phyloP scores from a whole-genome alignment of 1,284 basidiomycete genomes.

The Porodaedalea pini region DNA sequence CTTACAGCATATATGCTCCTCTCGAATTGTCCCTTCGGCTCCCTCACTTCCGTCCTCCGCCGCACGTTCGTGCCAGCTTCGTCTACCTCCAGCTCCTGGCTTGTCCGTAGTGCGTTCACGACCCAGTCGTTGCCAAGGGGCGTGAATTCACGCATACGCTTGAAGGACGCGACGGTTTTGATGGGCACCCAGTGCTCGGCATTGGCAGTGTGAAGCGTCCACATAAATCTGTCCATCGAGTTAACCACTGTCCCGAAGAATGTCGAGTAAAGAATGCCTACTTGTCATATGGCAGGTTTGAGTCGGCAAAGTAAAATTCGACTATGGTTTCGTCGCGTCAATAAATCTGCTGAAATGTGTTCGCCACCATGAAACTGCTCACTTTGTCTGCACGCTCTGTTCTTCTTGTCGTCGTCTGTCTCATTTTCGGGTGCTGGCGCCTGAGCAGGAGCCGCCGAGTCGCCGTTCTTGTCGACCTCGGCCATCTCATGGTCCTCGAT shows the following conservation, averaged over 20 bases:
- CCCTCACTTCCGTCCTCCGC: constrained; percentile 65
- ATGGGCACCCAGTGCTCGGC: constrained; percentile 90
- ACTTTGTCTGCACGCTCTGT: constrained; percentile 48
- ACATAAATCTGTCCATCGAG: constrained; percentile 79
- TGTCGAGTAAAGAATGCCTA: constrained; percentile 29
- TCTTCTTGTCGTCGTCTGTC: constrained; percentile 36
- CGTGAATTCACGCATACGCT: constrained; percentile 84
- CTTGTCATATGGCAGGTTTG: constrained; percentile 96
- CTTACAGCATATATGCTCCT: constrained; percentile 82
- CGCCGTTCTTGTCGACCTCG: constrained; percentile 13
- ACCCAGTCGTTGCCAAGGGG: constrained; percentile 63
- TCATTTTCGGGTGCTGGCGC: constrained; percentile 5
- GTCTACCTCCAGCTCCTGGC: constrained; percentile 75
- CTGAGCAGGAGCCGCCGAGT: neutral
- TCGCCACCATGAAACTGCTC: constrained; percentile 22
- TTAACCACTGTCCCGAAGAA: constrained; percentile 3
- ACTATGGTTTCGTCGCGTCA: constrained; percentile 45
- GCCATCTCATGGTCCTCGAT: constrained; percentile 6
- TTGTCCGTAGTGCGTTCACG: constrained; percentile 55
- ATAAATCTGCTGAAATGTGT: constrained; percentile 5
- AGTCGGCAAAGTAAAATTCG: constrained; percentile 96
- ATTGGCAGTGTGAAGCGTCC: constrained; percentile 77
- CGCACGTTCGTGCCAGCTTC: constrained; percentile 72
- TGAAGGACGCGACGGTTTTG: constrained; percentile 88
- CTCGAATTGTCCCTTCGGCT: constrained; percentile 73